phyloP scores from a whole-genome alignment of 2,329 filamentous ascomycete genomes.

The Ceratocystis cacaofunesta region DNA sequence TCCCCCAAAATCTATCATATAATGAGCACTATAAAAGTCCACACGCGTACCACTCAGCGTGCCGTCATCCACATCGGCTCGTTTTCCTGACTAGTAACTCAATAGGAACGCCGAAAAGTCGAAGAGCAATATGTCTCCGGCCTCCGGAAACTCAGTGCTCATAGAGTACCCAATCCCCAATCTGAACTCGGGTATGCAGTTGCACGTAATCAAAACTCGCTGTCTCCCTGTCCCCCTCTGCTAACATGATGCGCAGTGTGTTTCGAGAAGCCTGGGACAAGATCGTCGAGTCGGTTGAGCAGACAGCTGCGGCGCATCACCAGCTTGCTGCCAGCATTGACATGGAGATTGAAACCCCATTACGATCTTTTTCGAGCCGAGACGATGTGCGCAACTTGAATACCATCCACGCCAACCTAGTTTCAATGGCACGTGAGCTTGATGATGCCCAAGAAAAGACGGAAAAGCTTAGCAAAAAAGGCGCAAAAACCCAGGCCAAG shows the following conservation, averaged over 20 bases:
- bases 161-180: slow-evolving; percentile 56
- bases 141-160: slow-evolving; percentile 64
- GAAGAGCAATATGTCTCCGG: slow-evolving; percentile 80
- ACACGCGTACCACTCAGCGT: not conserved
- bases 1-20: not conserved
- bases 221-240: not conserved
- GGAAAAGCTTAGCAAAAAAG: slow-evolving; percentile 73
- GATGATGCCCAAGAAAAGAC: slow-evolving; percentile 70
- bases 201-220: not conserved
- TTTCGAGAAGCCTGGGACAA: slow-evolving; percentile 85
- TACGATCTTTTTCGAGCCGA: slow-evolving; percentile 58
- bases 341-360: slow-evolving; percentile 68
- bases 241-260: slow-evolving; percentile 40
- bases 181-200: slow-evolving; percentile 70
- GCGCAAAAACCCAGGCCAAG: slow-evolving; percentile 60
- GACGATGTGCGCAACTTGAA: slow-evolving; percentile 71
- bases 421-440: slow-evolving; percentile 67
- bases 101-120: slow-evolving; percentile 75
- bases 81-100: not conserved
- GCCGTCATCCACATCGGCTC: not conserved
- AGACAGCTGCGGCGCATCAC: slow-evolving; percentile 71
- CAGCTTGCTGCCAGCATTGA: slow-evolving; percentile 69
- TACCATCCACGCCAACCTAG: slow-evolving; percentile 67
- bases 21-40: not conserved
- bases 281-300: slow-evolving; percentile 64